Evolutionary conservation across 2,329 filamentous ascomycete genomes (phyloP).

Genomic region (Coleophoma cylindrospora): DNA sequence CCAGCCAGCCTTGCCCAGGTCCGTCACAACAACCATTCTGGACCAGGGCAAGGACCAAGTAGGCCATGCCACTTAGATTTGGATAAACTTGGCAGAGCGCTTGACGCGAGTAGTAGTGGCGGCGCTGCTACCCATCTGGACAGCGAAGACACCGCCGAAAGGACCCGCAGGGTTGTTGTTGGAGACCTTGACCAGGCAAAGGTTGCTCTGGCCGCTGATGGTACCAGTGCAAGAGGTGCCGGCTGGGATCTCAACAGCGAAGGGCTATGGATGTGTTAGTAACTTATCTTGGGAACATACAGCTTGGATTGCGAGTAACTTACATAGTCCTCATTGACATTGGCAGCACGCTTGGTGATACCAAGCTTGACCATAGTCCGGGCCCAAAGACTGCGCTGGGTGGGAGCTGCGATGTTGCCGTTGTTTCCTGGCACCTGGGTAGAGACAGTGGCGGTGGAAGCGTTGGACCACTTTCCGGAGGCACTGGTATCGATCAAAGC

Average conservation of each 20-base stretch:
- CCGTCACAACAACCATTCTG: neutral
- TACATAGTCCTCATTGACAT: constrained; percentile 24
- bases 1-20: neutral
- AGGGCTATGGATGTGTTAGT: constrained; percentile 9
- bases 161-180: constrained; percentile 33
- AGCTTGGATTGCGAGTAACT: constrained; percentile 2
- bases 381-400: neutral
- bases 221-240: constrained; percentile 31
- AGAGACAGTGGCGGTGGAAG: neutral
- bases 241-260: constrained; percentile 27
- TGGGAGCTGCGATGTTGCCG: constrained; percentile 1
- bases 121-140: constrained; percentile 26
- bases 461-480: constrained; percentile 4
- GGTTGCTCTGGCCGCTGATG: constrained; percentile 24
- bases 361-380: neutral
- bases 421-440: constrained; percentile 4
- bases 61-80: neutral
- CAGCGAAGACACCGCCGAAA: constrained; percentile 33
- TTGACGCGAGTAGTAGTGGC: neutral
- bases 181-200: constrained; percentile 36
- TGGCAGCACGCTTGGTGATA: constrained; percentile 18
- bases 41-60: neutral
- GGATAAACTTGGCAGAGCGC: neutral
- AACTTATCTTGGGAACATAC: neutral
- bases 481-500: constrained; percentile 3